These are phyloP conservation scores for Lactarius tabidus DNA, from an alignment of 768 basidiomycete genomes.

Conservation along the genomic window DNA sequence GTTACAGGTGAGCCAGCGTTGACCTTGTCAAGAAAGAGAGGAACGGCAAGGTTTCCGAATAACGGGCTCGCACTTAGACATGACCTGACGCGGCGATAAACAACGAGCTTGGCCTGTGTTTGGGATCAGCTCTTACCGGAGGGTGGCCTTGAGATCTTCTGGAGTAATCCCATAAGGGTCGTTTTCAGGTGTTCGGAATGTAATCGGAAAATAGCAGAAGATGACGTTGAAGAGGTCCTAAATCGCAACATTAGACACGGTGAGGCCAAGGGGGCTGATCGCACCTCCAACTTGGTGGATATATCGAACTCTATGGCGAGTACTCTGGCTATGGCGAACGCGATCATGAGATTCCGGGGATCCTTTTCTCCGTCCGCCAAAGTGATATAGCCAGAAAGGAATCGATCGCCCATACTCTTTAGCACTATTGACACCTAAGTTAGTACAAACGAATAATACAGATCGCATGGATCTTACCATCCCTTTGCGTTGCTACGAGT, in stretches of 20 bases:
- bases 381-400: constrained; percentile 68
- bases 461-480: constrained; percentile 33
- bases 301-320: constrained; percentile 88
- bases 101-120: not conserved
- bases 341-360: constrained; percentile 86
- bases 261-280: constrained; percentile 25
- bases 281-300: constrained; percentile 68
- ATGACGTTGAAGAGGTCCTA: constrained; percentile 91
- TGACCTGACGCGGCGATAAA: constrained; percentile 36
- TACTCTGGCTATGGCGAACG: constrained; percentile 84
- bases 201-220: constrained; percentile 98
- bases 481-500: constrained; percentile 65
- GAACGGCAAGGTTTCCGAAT: constrained; percentile 82
- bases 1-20: constrained; percentile 72
- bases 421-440: constrained; percentile 45
- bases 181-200: constrained; percentile 89
- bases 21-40: constrained; percentile 90
- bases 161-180: constrained; percentile 91
- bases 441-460: not conserved
- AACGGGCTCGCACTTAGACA: constrained; percentile 76
- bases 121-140: constrained; percentile 46
- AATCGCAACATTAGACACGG: not conserved
- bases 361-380: constrained; percentile 98
- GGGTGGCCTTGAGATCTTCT: constrained; percentile 72
- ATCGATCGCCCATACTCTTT: constrained; percentile 65